Base-by-base conservation (phyloP, 805 yeast species). In the Priceomyces haplophilus region DNA sequence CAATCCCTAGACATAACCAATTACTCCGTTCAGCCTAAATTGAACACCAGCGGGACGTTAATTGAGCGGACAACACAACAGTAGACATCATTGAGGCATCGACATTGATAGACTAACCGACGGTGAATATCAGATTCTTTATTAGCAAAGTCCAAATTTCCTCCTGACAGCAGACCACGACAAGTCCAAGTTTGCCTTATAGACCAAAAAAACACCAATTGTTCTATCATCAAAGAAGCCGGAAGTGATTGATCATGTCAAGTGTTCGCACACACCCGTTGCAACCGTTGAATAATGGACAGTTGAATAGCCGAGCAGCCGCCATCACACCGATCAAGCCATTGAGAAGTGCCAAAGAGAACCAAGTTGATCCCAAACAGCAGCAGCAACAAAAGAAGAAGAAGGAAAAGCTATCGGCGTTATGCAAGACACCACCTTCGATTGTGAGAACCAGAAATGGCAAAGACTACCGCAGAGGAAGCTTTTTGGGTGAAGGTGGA, bases 351-450 rank as follows among this genome's bases (percentile, higher is more conserved):
- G 27, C 59, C 25, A 53, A 56, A 30, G 62, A 59, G 33, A 52
- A 51, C 18, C 58, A 51, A 33, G 60, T 52, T 35, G 60, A 56
- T 17, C 52, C 50, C 43, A 57, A 58, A 41, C 52, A 48, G 18
- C 48, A 53, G 37, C 51, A 48, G 16, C 49, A 54, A 37, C 25
- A n/a, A 34, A 82, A 79, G 62, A 87, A 85, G 76, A 84, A 84
- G 72, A 89, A 85, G 64, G 96, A 88, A 61, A 91, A 91, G 64
- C 73, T 88, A 33, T 85, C 96, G 2, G 80, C 97, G 0, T 74
- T 93, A 40, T 93, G 99, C 65, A 88, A 88, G 65, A 93, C 99
- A 2, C 99, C 99, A 2, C 99, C 99, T 27, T 85, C 96, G 13
- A 76, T 90, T 50, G 95, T 93, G 51, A 78, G 91, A 53, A 88